Base-by-base conservation (phyloP, 805 yeast species). In the Pichia pseudocactophila region DNA sequence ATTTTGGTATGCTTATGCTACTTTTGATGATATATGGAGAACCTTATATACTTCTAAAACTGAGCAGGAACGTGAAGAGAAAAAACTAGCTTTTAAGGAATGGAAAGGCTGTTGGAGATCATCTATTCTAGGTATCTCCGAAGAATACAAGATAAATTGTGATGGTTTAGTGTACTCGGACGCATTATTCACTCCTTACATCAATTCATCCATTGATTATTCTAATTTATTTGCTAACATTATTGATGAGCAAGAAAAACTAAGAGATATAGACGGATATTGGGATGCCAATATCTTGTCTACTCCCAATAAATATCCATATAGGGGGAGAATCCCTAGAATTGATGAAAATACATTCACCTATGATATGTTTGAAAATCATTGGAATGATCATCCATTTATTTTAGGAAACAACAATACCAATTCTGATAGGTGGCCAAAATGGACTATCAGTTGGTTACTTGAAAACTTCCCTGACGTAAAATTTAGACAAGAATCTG, bases 91-190 rank as follows among this genome's bases (percentile, higher is more conserved):
- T 34, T 57, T 34, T 49, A 48, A 47, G 2, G 49, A 50, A 28
- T 87, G 96, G 96, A 57, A 53, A 26, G 96, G 96, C 1, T 73
- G 87, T 2, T 88, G 96, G 96, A 71, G 89, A 50, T 64, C 72
- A 31, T 78, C 90, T 3, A 64, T 74, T 28, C 59, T 77, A 47
- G 56, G 61, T 0, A 47, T 69, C 7, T 53, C 62, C 4, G 54
- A 50, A 8, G 45, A 40, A 4, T 53, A 48, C 7, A 58, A 57
- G 25, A 50, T 79, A 7, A 69, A 70, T 44, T 60, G 78, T 19
- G 63, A 71, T 46, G 39, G 33, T 2, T 52, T 76, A 27, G 52
- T 87, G 3, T 85, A 81, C 56, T 82, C 94, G 0, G 96, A 88
- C 55, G 50, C 74, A n/a, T 59, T 89, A 12, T 88, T 80, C 58